Evolutionary conservation across 2,329 filamentous ascomycete species (phyloP), one percentile per base, ranked within the genome.

Genomic region (Trichophyton rubrum): DNA sequence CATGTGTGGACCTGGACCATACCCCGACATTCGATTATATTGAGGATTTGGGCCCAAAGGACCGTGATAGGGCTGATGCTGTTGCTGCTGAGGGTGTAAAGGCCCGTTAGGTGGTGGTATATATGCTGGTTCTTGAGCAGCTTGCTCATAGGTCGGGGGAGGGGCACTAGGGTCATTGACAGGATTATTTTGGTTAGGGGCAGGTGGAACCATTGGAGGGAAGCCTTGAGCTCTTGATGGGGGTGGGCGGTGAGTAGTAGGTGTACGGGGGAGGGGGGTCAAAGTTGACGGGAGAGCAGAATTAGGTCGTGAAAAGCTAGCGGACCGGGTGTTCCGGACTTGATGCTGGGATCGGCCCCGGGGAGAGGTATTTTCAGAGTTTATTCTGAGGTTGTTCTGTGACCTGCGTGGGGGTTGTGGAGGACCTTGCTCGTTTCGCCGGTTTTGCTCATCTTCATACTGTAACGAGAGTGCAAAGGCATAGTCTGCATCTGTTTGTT

Each of bases 391-490:
- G 13, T 45, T 22, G 8, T 43, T 47, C 41, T 27, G 38, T 59
- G 38, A 17, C 17, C 20, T 17, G 20, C 27, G 62, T n/a, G 62
- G 15, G 56, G 51, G 60, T 58, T 56, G 55, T 30, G 51, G 22
- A 41, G 41, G 15, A 4, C 51, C 49, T 20, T 43, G 47, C 15
- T 60, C 57, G n/a, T 56, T 20, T 38, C 45, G 65, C 64, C 90
- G 84, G 13, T 85, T 82, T 67, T 90, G 85, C 64, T 96, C 90
- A 68, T 97, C 93, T 71, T 97, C 92, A 0, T 96, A 81, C 69
- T 97, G 93, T 5, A 99, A 79, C 0, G 92, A 91, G 2, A 97
- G 80, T 0, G 93, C 93, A 33, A 96, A 85, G 57, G 93, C 93
- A 35, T 96, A 85, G 62, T 91, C 85, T 67, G 75, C 75, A 65